Conservation (phyloP, 2,329 filamentous ascomycete species). For the Venturia carpophila region DNA sequence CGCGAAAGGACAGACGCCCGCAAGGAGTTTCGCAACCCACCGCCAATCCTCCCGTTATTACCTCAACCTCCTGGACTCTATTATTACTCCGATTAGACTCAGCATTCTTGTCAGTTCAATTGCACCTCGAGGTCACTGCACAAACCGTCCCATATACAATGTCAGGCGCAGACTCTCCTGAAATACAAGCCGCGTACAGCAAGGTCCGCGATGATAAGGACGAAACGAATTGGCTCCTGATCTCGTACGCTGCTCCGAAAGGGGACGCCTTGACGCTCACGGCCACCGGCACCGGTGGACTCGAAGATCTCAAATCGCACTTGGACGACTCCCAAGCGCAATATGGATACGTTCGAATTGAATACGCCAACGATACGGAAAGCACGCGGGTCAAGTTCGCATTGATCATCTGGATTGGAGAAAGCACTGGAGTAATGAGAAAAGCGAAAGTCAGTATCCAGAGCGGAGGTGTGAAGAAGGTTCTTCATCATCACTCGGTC, state of each 20-base stretch:
- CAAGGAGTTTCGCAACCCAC: neutral
- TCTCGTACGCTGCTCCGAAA: conserved; percentile 50
- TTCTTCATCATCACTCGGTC: conserved; percentile 57
- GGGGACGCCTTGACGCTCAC: conserved; percentile 52
- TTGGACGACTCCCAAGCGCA: conserved; percentile 55
- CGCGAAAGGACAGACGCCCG: neutral
- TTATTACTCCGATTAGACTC: neutral
- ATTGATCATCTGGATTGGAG: conserved; percentile 61
- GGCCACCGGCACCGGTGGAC: conserved; percentile 52
- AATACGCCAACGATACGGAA: conserved; percentile 66
- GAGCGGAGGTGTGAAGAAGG: conserved; percentile 56
- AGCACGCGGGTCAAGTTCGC: conserved; percentile 61
- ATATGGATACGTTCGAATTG: conserved; percentile 58
- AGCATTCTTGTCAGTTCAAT: neutral
- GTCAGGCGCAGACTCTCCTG: conserved; percentile 32
- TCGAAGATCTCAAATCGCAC: conserved; percentile 48
- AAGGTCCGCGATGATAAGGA: conserved; percentile 60
- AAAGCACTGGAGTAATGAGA: conserved; percentile 57
- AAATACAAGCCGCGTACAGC: conserved; percentile 57
- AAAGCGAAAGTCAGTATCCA: conserved; percentile 62
- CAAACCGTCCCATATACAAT: neutral
- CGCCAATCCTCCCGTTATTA: neutral
- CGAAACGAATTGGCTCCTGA: conserved; percentile 57
- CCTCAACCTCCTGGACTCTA: neutral
- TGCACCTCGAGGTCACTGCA: neutral